phyloP scores from a whole-genome alignment of 495 filamentous ascomycete species.

The Xylaria telfairii region DNA sequence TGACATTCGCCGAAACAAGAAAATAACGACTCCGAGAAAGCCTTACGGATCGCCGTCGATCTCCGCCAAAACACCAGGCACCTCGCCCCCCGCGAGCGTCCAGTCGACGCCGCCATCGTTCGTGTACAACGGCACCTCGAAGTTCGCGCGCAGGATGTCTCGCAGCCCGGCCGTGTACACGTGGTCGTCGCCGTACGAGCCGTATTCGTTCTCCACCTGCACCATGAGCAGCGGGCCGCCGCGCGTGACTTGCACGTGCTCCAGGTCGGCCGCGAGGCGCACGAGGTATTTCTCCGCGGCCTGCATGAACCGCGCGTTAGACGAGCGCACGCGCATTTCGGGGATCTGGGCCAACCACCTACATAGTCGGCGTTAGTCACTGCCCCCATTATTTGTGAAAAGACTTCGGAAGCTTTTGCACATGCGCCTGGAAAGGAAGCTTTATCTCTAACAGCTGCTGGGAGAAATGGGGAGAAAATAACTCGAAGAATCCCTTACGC shows the following conservation, averaged over 20 bases:
- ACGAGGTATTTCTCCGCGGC: conserved; percentile 44
- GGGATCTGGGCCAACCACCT: conserved; percentile 47
- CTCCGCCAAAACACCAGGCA: conserved; percentile 50
- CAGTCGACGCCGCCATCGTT: conserved; percentile 53
- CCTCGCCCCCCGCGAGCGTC: conserved; percentile 49
- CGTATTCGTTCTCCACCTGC: conserved; percentile 60
- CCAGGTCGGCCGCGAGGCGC: conserved; percentile 43
- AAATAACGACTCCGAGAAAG: too few relatives aligned
- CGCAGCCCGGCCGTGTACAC: conserved; percentile 44
- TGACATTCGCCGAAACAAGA: too few relatives aligned
- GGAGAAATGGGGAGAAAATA: background rate
- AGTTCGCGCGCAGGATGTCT: conserved; percentile 44
- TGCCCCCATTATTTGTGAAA: background rate
- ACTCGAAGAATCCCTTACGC: conserved; percentile 21
- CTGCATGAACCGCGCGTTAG: conserved; percentile 46
- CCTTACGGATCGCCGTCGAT: conserved; percentile 54
- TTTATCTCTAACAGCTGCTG: too few relatives aligned
- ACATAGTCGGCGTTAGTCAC: background rate
- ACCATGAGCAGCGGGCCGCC: conserved; percentile 56
- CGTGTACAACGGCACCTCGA: conserved; percentile 53
- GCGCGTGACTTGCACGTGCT: conserved; percentile 41
- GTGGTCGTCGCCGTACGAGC: conserved; percentile 51
- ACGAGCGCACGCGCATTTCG: conserved; percentile 47
- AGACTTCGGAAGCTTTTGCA: background rate
- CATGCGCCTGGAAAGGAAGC: background rate